These are phyloP conservation scores for Phytophthora pluvialis DNA, from an alignment of 352 stramenopile genomes.

Conservation along the genomic window DNA sequence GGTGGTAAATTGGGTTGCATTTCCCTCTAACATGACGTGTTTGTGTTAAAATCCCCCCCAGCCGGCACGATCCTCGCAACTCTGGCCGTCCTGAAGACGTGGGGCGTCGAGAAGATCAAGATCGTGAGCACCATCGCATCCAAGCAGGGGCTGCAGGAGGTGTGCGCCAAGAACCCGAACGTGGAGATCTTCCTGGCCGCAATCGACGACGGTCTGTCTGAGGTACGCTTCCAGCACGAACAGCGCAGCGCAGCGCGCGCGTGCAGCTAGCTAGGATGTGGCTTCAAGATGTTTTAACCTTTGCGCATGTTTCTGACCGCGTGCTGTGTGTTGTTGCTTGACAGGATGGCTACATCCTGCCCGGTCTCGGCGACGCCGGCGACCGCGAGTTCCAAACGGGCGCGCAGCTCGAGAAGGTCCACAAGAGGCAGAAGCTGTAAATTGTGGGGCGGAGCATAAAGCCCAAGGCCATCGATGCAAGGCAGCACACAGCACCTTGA, in stretches of 20 bases:
- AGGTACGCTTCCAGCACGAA: conserved; percentile 42
- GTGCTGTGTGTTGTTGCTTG: conserved; percentile 15
- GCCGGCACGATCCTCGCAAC: conserved; percentile 95
- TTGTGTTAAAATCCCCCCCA: conserved; percentile 5
- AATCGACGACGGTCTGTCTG: conserved; percentile 78
- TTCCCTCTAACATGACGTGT: neutral
- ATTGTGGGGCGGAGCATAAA: neutral
- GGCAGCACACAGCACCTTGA: conserved; percentile 6
- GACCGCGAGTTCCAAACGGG: conserved; percentile 87
- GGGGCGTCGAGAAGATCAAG: conserved; percentile 94
- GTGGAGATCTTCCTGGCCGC: conserved; percentile 82
- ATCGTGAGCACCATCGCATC: conserved; percentile 95
- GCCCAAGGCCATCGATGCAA: neutral
- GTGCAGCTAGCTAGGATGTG: conserved; percentile 28
- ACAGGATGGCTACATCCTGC: conserved; percentile 83
- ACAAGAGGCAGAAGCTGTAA: conserved; percentile 75
- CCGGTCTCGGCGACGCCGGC: conserved; percentile 81
- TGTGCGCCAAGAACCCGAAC: conserved; percentile 77
- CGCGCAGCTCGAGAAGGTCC: conserved; percentile 49
- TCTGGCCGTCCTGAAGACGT: conserved; percentile 96
- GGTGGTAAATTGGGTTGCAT: neutral
- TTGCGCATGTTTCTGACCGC: conserved; percentile 32
- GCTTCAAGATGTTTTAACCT: conserved; percentile 24
- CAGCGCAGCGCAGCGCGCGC: neutral
- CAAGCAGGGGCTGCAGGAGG: conserved; percentile 89